phyloP scores from a whole-genome alignment of 768 basidiomycete genomes.

The Amanita jacksonii region DNA sequence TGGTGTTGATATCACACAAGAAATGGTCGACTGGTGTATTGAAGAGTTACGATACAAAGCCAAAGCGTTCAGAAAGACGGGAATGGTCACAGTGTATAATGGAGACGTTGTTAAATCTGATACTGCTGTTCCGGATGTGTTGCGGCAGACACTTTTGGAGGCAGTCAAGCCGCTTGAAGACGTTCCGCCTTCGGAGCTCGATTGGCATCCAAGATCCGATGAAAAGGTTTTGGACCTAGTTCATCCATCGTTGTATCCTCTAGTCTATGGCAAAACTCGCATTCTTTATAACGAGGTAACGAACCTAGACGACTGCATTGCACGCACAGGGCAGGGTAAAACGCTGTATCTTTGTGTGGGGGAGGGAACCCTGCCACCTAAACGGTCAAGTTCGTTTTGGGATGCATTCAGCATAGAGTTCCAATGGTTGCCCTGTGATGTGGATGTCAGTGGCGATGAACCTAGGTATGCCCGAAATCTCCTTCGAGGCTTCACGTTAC shows the following conservation, averaged over 20 bases:
- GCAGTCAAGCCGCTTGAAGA: constrained; percentile 13
- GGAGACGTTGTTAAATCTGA: constrained; percentile 22
- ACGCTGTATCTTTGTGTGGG: too few relatives aligned
- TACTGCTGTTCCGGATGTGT: constrained; percentile 13
- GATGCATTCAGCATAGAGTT: constrained; percentile 6
- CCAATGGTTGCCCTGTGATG: constrained; percentile 11
- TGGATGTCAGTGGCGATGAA: constrained; percentile 1
- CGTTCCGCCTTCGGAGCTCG: background rate
- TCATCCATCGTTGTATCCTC: constrained; percentile 4
- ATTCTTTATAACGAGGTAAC: background rate
- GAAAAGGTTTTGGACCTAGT: constrained; percentile 6
- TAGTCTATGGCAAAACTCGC: constrained; percentile 1
- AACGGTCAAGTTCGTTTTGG: too few relatives aligned
- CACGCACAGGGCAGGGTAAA: constrained; percentile 1
- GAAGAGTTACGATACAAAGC: constrained; percentile 17
- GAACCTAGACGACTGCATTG: constrained; percentile 2
- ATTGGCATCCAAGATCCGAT: constrained; percentile 5
- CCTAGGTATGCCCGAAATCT: constrained; percentile 1
- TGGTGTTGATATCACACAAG: constrained; percentile 9
- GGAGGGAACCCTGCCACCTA: too few relatives aligned
- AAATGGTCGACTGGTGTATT: constrained; percentile 16
- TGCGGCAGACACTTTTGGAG: constrained; percentile 11
- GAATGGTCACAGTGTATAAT: constrained; percentile 1
- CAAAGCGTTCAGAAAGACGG: constrained; percentile 9
- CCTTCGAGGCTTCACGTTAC: background rate